Base-by-base conservation (phyloP, 768 basidiomycete genomes). In the Peribolospora kevripleyi region DNA sequence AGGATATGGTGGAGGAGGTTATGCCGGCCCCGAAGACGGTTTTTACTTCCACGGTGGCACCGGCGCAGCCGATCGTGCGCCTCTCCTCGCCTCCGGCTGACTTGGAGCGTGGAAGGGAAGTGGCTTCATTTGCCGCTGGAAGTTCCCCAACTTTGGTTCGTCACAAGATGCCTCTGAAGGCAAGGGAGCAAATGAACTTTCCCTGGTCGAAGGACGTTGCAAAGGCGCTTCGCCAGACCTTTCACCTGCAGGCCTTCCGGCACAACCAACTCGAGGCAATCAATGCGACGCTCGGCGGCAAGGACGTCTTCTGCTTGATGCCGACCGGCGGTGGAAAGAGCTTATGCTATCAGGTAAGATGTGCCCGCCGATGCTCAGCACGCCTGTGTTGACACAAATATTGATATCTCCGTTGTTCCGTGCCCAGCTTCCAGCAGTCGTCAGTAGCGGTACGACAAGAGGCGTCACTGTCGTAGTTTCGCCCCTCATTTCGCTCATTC, bases 311-410 rank as follows among this genome's bases (percentile, higher is more conserved):
- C 60, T 84, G 95, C 13, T 74, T 97, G 6, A 90, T 95, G 78
- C 93, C 93, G 1, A 98, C 93, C 1, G 88, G 87, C 42, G 87
- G 87, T 4, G 86, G 86, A 0, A 88, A 90, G 69, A 83, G 81
- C 61, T 70, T 88, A 45, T 86, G 82, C 61, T 87, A 80, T 66
- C 80, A 50, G 62, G 58, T 37, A 9, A 10, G 42, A 4, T 14
- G 52, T 10, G 40, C 41, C 51, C 36, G 25, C 1, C 25, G 25
- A 25, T 25, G 25, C 25, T 25, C 25, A 25, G 25, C 25, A 25
- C 25, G 25, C 25, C 25, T 25, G 25, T 25, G 25, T 25, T 25
- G 46, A 46, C 48, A 54, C 37, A 59, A n/a, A 25, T 38, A 11
- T 45, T 52, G 25, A 36, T 48, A 46, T 50, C 9, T 41, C 50